These are phyloP conservation scores for Kazachstania sp. DNA, from an alignment of 1,139 yeast genomes.

Conservation along the genomic window DNA sequence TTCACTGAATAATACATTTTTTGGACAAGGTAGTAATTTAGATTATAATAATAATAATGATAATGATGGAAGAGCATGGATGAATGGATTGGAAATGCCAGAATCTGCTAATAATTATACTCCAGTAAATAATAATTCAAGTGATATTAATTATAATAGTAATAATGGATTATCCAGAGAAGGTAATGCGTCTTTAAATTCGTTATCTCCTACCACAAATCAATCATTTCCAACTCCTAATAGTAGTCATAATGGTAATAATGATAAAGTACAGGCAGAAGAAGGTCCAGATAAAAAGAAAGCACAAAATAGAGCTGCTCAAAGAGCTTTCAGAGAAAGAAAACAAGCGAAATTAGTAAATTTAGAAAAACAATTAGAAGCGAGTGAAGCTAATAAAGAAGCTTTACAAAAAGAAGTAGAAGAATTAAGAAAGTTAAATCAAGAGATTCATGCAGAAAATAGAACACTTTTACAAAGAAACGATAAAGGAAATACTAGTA, in stretches of 20 bases:
- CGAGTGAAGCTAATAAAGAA: constrained; percentile 53
- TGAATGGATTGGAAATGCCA: not conserved
- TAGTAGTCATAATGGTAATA: not conserved
- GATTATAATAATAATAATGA: too few species aligned
- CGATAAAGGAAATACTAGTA: constrained; percentile 4
- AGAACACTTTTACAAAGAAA: constrained; percentile 36
- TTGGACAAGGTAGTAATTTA: not conserved
- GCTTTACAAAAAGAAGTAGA: constrained; percentile 48
- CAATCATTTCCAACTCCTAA: not conserved
- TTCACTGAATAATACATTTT: too few species aligned
- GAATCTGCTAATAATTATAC: not conserved
- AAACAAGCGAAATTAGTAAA: constrained; percentile 68
- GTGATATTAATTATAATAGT: not conserved
- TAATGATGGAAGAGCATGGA: not conserved
- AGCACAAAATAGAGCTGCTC: constrained; percentile 86
- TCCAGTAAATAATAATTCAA: not conserved
- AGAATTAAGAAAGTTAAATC: constrained; percentile 38
- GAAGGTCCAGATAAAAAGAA: constrained; percentile 42
- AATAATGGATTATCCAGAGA: not conserved
- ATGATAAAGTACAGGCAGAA: not conserved
- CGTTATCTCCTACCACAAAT: not conserved
- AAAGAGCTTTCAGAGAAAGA: constrained; percentile 80
- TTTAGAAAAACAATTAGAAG: constrained; percentile 49
- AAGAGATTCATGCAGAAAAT: constrained; percentile 31
- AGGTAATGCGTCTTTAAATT: not conserved